A percentile compares a stretch with the other conserved stretches of the same genome.
phyloP scores from a whole-genome alignment of 2,329 filamentous ascomycete genomes.

The Thelonectria olida region DNA sequence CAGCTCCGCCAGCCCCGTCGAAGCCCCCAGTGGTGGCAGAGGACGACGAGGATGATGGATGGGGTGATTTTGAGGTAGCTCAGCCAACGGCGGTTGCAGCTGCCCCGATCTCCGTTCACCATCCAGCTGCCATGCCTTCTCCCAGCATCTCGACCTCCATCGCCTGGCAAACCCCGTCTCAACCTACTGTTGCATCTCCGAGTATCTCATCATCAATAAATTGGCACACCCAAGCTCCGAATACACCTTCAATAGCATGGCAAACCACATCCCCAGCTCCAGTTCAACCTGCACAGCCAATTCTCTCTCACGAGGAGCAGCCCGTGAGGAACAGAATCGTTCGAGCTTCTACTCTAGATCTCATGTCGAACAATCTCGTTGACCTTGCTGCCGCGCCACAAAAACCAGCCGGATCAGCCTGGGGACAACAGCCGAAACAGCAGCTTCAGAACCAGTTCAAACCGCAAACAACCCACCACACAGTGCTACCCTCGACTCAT shows the following conservation, averaged over 20 bases:
- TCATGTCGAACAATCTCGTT: slow-evolving; percentile 63
- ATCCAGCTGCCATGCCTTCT: background rate
- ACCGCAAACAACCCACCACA: slow-evolving; percentile 1
- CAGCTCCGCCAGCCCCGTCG: slow-evolving; percentile 6
- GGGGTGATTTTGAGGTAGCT: slow-evolving; percentile 74
- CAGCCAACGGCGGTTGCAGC: slow-evolving; percentile 41
- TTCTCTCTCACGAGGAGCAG: slow-evolving; percentile 16
- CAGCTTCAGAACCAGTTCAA: slow-evolving; percentile 19
- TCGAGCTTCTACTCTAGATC: slow-evolving; percentile 62
- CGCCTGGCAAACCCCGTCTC: slow-evolving; percentile 26
- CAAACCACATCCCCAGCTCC: slow-evolving; percentile 20
- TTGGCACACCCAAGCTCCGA: slow-evolving; percentile 2
- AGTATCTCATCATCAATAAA: background rate
- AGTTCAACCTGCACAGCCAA: slow-evolving; percentile 13
- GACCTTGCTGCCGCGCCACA: slow-evolving; percentile 42
- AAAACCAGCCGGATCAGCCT: slow-evolving; percentile 2
- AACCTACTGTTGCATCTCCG: background rate
- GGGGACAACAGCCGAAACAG: slow-evolving; percentile 20
- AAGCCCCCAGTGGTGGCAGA: slow-evolving; percentile 38
- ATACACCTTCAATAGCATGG: slow-evolving; percentile 30
- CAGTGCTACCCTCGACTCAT: background rate
- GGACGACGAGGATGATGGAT: slow-evolving; percentile 70
- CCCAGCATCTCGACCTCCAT: slow-evolving; percentile 12
- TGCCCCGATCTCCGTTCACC: slow-evolving; percentile 18
- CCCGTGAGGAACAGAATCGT: slow-evolving; percentile 38